phyloP scores from a whole-genome alignment of 306 rosid species.

The Dalbergia cochinchinensis region DNA sequence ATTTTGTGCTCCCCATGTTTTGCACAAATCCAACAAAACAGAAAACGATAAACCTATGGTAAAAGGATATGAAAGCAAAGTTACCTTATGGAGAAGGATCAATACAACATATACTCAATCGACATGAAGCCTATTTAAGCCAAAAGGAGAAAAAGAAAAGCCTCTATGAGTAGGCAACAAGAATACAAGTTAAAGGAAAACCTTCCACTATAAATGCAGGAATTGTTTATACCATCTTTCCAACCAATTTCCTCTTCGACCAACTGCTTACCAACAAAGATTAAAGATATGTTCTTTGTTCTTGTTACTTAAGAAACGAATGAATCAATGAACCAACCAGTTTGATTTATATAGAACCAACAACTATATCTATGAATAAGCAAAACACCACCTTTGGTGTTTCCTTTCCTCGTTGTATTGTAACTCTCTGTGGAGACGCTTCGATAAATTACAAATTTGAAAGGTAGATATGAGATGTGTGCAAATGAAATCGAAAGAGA shows the following conservation, averaged over 20 bases:
- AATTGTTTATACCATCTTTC: background rate
- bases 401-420: too few relatives aligned
- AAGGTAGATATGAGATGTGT: too few relatives aligned
- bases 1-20: conserved; percentile 65
- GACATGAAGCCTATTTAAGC: background rate
- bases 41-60: background rate
- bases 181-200: background rate
- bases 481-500: too few relatives aligned
- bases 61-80: conserved; percentile 2
- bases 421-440: too few relatives aligned
- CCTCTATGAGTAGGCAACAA: background rate
- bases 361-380: too few relatives aligned
- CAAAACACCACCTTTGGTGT: too few relatives aligned
- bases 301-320: background rate
- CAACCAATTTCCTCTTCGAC: background rate
- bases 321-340: too few relatives aligned
- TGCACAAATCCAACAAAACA: conserved; percentile 53
- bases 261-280: background rate
- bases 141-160: background rate
- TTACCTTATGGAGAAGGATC: conserved; percentile 10
- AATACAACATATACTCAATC: background rate
- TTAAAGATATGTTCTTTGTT: background rate
- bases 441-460: too few relatives aligned
- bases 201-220: background rate
- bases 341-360: too few relatives aligned